Conservation (phyloP, 2,329 filamentous ascomycete species). For the Fusarium compactum region DNA sequence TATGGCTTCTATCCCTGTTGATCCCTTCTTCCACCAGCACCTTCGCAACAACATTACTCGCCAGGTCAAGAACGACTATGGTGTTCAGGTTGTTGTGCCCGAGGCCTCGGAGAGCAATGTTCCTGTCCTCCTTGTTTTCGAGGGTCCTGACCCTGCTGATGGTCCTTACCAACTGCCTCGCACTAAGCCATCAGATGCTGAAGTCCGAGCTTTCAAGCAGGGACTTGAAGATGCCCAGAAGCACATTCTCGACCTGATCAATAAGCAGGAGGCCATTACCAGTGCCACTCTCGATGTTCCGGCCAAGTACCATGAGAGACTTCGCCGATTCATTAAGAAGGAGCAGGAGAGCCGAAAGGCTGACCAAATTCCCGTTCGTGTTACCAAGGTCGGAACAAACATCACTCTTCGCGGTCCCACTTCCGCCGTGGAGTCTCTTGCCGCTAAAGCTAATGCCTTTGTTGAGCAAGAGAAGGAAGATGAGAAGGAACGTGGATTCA, state of each 20-base stretch:
- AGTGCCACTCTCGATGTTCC: constrained; percentile 68
- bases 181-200: constrained; percentile 62
- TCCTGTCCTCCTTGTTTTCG: constrained; percentile 79
- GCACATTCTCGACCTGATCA: constrained; percentile 69
- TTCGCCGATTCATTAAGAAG: constrained; percentile 72
- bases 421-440: constrained; percentile 77
- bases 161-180: constrained; percentile 67
- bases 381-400: constrained; percentile 68
- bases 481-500: constrained; percentile 93
- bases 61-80: constrained; percentile 74
- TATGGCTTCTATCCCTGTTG: constrained; percentile 74
- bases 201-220: constrained; percentile 66
- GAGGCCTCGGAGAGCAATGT: constrained; percentile 69
- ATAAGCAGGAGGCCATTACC: constrained; percentile 68
- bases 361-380: constrained; percentile 70
- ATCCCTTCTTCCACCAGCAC: constrained; percentile 84
- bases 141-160: constrained; percentile 67
- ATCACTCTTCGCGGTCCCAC: constrained; percentile 83
- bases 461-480: constrained; percentile 90
- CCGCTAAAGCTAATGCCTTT: constrained; percentile 80
- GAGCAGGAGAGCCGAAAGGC: constrained; percentile 69
- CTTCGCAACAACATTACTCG: constrained; percentile 73
- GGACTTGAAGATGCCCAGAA: constrained; percentile 67
- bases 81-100: constrained; percentile 80
- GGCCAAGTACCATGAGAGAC: constrained; percentile 72